Percentiles rank a stretch among this genome's conserved stretches.
Conservation (phyloP, 2,329 filamentous ascomycete species). For the Metarhizium humberi region DNA sequence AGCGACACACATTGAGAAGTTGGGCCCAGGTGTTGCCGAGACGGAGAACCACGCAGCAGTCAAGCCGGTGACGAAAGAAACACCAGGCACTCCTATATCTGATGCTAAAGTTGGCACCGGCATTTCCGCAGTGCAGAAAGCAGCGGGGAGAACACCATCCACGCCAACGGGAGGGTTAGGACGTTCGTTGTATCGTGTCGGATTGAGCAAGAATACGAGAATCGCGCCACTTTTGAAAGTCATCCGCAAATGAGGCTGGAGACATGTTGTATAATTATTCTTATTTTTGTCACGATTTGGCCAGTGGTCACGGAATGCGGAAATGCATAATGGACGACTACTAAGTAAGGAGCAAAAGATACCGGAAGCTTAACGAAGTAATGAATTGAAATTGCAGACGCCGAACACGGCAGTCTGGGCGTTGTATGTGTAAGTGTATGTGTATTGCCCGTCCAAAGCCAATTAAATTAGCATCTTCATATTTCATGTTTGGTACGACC, state of each 20-base stretch:
- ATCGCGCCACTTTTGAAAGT: constrained; percentile 44
- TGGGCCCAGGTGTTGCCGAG: background rate
- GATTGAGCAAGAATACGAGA: constrained; percentile 38
- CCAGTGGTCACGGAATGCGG: background rate
- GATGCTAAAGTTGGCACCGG: background rate
- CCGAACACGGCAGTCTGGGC: too few species aligned
- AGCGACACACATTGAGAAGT: background rate
- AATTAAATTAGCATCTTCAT: too few species aligned
- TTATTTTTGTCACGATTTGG: background rate
- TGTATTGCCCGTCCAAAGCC: too few species aligned
- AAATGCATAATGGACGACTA: background rate
- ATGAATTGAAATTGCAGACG: background rate
- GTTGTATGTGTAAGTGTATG: too few species aligned
- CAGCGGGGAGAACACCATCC: constrained; percentile 7
- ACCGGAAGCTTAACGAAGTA: background rate
- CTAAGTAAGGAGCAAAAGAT: background rate
- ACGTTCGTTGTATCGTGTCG: constrained; percentile 39
- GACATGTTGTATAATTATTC: too few species aligned
- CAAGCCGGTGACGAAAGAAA: background rate
- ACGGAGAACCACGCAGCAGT: background rate
- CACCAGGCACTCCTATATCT: background rate
- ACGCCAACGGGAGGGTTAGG: constrained; percentile 10
- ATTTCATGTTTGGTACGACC: too few species aligned
- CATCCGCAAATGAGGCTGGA: constrained; percentile 27
- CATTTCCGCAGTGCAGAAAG: background rate